Evolutionary conservation across 768 basidiomycete genomes (phyloP).

Genomic region (Daedaleopsis nitida): DNA sequence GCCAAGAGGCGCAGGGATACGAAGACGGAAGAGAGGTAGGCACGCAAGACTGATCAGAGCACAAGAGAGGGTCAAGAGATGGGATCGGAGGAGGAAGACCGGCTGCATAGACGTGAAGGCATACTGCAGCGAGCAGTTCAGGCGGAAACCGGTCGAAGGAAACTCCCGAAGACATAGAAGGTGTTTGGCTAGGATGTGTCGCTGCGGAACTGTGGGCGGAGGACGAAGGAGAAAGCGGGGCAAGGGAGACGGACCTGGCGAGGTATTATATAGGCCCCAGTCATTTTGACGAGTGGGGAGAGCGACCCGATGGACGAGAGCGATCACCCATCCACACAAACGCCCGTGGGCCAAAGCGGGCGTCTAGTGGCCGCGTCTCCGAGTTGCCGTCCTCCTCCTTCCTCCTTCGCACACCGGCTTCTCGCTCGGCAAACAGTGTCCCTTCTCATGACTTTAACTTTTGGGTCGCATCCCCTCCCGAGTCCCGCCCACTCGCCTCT

Average conservation of each 20-base stretch:
- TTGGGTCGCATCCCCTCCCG: slow-evolving; percentile 6
- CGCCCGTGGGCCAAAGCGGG: not conserved
- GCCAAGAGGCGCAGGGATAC: slow-evolving; percentile 69
- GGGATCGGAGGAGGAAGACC: slow-evolving; percentile 54
- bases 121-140: slow-evolving; percentile 74
- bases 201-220: not conserved
- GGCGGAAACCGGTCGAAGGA: slow-evolving; percentile 55
- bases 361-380: slow-evolving; percentile 10
- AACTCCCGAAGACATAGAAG: slow-evolving; percentile 12
- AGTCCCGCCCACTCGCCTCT: not conserved
- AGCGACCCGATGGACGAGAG: slow-evolving; percentile 10
- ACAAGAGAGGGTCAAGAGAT: slow-evolving; percentile 73
- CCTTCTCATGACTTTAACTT: slow-evolving; percentile 10
- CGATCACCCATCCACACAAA: not conserved
- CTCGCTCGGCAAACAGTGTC: slow-evolving; percentile 1
- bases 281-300: slow-evolving; percentile 1
- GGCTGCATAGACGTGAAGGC: slow-evolving; percentile 67
- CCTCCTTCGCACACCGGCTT: slow-evolving; percentile 9
- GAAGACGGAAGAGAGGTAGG: slow-evolving; percentile 75
- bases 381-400: slow-evolving; percentile 7
- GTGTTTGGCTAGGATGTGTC: not conserved
- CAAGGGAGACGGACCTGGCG: not conserved
- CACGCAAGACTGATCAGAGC: slow-evolving; percentile 37
- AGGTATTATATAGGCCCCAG: slow-evolving; percentile 5
- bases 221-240: not conserved